Evolutionary conservation across 1,284 basidiomycete genomes (phyloP).

Genomic region (Leccinum angustisporum): DNA sequence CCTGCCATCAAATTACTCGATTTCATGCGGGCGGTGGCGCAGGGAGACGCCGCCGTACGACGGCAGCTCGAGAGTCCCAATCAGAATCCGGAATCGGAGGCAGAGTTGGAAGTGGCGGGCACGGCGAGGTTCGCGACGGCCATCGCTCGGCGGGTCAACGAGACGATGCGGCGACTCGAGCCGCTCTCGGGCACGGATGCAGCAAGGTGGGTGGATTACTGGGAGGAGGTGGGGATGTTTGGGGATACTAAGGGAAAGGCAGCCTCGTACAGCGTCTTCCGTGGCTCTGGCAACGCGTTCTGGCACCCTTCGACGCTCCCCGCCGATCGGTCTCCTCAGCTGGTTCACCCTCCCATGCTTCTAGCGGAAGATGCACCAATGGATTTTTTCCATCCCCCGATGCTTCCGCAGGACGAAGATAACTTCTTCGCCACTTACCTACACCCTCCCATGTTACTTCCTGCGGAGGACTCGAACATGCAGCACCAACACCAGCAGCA

Average conservation of each 20-base stretch:
- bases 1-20: conserved; percentile 22
- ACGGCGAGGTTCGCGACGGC: conserved; percentile 12
- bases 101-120: conserved; percentile 5
- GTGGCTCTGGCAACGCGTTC: too few species aligned
- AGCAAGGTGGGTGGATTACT: conserved; percentile 18
- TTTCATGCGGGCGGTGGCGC: conserved; percentile 9
- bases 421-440: too few species aligned
- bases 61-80: neutral
- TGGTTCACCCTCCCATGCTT: too few species aligned
- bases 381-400: too few species aligned
- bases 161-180: conserved; percentile 19
- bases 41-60: conserved; percentile 6
- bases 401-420: too few species aligned
- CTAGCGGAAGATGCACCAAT: too few species aligned
- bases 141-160: conserved; percentile 12
- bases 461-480: too few species aligned
- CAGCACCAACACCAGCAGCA: too few species aligned
- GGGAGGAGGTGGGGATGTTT: neutral
- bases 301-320: too few species aligned
- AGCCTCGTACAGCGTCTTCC: too few species aligned
- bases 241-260: neutral
- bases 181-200: conserved; percentile 16
- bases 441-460: too few species aligned
- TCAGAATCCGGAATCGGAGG: neutral
- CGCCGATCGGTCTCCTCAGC: too few species aligned